Conservation (phyloP, 106 monocot species). For the Apostasia shenzhenica region DNA sequence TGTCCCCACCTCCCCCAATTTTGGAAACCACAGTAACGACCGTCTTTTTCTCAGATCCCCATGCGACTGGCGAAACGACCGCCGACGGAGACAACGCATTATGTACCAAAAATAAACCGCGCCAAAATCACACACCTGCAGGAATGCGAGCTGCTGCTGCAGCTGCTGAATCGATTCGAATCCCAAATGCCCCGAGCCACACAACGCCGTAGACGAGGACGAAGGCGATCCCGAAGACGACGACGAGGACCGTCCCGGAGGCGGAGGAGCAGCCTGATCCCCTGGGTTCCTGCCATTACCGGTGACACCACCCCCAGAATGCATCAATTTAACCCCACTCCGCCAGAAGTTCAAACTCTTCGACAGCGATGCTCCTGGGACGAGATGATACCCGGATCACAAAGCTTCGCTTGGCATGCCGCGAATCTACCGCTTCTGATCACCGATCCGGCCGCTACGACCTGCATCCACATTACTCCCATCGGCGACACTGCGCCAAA, state of each 20-base stretch:
- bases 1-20: slow-evolving; percentile 8
- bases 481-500: not conserved
- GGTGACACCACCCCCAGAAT: slow-evolving; percentile 17
- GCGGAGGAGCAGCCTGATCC: slow-evolving; percentile 12
- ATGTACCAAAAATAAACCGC: slow-evolving; percentile 2
- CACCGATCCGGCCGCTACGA: not conserved
- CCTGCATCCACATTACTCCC: not conserved
- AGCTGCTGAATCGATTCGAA: slow-evolving; percentile 9
- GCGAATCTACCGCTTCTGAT: not conserved
- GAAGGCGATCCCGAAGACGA: slow-evolving; percentile 29
- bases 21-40: slow-evolving; percentile 2
- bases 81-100: not conserved
- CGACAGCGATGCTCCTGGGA: not conserved
- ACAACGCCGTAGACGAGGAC: slow-evolving; percentile 29
- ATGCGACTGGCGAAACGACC: not conserved
- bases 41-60: slow-evolving; percentile 5
- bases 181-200: slow-evolving; percentile 18
- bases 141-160: slow-evolving; percentile 30
- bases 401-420: not conserved
- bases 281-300: slow-evolving; percentile 16
- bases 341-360: not conserved
- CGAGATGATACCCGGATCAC: not conserved
- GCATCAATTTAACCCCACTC: slow-evolving; percentile 8
- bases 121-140: slow-evolving; percentile 28
- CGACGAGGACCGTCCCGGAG: slow-evolving; percentile 9